Evolutionary conservation across 352 stramenopile genomes (phyloP).

Genomic region (Phytophthora litchii): DNA sequence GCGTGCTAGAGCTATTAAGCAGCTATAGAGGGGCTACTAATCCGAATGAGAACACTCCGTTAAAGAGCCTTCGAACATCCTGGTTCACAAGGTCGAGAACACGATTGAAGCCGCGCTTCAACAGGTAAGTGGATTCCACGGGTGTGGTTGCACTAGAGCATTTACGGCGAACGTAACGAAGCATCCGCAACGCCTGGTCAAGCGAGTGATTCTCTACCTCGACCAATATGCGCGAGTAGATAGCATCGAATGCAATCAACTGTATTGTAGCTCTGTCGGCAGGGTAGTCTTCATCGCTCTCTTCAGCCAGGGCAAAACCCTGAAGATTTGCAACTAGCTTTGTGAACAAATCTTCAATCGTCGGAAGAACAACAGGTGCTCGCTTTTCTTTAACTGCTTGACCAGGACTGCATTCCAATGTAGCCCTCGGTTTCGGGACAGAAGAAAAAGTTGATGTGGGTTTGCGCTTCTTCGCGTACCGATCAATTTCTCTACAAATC

Average conservation of each 20-base stretch:
- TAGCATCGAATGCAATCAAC: slow-evolving; percentile 61
- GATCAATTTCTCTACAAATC: slow-evolving; percentile 76
- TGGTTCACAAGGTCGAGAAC: slow-evolving; percentile 66
- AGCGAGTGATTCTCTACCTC: slow-evolving; percentile 69
- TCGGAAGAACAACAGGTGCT: slow-evolving; percentile 25
- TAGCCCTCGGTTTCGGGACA: slow-evolving; percentile 6
- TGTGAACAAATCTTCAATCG: slow-evolving; percentile 61
- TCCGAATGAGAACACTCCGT: slow-evolving; percentile 40
- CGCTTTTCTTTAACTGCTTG: slow-evolving; percentile 18
- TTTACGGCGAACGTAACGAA: slow-evolving; percentile 74
- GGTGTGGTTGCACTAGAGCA: slow-evolving; percentile 32
- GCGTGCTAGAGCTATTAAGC: no score
- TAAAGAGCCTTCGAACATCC: slow-evolving; percentile 58
- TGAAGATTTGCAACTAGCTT: slow-evolving; percentile 39
- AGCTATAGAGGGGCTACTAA: slow-evolving; percentile 53
- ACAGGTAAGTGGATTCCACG: not conserved
- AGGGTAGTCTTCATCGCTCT: slow-evolving; percentile 1
- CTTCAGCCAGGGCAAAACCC: not conserved
- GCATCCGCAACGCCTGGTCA: slow-evolving; percentile 66
- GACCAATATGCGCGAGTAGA: slow-evolving; percentile 74
- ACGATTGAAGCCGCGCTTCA: slow-evolving; percentile 60
- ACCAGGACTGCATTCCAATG: slow-evolving; percentile 4
- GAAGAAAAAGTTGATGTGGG: slow-evolving; percentile 24
- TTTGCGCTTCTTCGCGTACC: slow-evolving; percentile 56
- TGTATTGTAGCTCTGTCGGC: slow-evolving; percentile 1